Evolutionary conservation across 306 rosid genomes (phyloP), one percentile per base, ranked within the genome.

Genomic region (Canavalia ensiformis): DNA sequence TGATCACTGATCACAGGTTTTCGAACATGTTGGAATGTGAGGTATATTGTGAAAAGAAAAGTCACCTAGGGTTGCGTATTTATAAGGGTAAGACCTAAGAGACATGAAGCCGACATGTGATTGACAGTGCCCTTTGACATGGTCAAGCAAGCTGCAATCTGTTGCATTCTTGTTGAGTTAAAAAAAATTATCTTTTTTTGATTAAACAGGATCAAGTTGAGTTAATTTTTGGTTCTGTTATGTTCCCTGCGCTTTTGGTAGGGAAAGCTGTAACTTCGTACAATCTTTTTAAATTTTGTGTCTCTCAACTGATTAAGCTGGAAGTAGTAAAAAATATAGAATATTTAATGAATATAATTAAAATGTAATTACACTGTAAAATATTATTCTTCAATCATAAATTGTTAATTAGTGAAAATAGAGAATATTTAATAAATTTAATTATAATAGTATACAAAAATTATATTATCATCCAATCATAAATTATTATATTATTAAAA

Each of bases 21-120:
- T 59, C 5, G 5, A 11, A 4, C 8, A 52, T 18, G 57, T 74
- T 72, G 4, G 18, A 70, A 46, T 72, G n/a, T 44, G 67, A 57
- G 54, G 35, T 57, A 50, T 71, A 13, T 18, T 18, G 37, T 86
- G 77, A 80, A 60, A 44, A 77, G 25, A 47, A 33, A 25, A 63
- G 62, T 45, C 8, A 33, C 18, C 41, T 68, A 66, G 64, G 77
- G 56, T 39, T 70, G 31, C 60, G 62, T 87, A 82, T 91, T 86
- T 76, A 91, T 86, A 86, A 66, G 74, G 39, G 75, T 13, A 5
- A 55, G 13, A 68, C 42, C 5, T 55, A 13, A 35, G 35, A 55
- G 41, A 81, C 81, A 85, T 9, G 37, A 73, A 6, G 13, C 77
- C 83, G 73, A 85, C 88, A 75, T 42, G 46, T 10, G 60, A 84